Evolutionary conservation across 257 asterid genomes (phyloP).

Genomic region (Solanum okadae): DNA sequence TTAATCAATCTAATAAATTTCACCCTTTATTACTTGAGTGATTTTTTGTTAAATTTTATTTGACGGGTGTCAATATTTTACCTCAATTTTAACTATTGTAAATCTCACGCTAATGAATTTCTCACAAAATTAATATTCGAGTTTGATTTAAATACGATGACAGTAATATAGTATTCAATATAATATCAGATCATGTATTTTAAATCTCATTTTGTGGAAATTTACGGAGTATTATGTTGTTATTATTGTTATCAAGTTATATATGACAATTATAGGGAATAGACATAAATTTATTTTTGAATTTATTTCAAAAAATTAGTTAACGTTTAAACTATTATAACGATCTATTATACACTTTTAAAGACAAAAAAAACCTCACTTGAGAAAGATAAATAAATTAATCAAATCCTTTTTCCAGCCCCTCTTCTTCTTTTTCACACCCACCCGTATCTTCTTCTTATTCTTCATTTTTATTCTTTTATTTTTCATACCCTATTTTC

Average conservation of each 20-base stretch:
- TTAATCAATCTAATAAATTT: neutral
- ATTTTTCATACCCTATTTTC: no score
- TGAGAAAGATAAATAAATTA: no score
- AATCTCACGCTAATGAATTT: neutral
- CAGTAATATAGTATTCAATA: no score
- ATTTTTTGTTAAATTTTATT: neutral
- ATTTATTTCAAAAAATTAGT: rapidly evolving
- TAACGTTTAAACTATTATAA: rapidly evolving
- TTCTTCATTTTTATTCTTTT: no score
- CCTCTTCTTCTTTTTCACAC: neutral
- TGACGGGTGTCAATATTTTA: neutral
- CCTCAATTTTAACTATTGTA: neutral
- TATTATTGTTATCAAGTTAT: no score
- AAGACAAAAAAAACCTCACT: no score
- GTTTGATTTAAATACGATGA: rapidly evolving
- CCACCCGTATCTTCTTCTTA: neutral
- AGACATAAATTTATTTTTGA: neutral
- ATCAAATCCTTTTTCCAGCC: neutral
- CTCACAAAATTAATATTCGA: no score
- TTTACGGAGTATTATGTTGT: no score
- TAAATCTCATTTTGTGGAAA: neutral
- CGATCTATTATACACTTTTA: no score
- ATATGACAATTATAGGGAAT: neutral
- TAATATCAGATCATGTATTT: no score
- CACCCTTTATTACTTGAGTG: neutral